A percentile compares a stretch with the other conserved stretches of the same genome.
Evolutionary conservation across 352 stramenopile species (phyloP).

Genomic region (Achlya hypogyna): DNA sequence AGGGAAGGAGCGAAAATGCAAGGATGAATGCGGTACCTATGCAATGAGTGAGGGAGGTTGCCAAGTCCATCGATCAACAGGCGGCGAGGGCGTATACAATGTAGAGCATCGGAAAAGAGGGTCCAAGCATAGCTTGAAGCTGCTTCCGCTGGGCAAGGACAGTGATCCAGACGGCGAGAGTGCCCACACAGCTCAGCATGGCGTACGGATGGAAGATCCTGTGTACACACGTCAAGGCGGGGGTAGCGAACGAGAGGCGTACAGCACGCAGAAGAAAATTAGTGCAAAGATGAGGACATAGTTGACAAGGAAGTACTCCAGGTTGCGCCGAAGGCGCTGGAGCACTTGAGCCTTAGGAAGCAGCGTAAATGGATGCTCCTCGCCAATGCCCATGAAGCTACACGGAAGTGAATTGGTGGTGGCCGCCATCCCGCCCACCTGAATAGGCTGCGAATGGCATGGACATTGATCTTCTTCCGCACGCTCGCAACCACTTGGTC

Average conservation of each 20-base stretch:
- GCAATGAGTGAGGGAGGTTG: background rate
- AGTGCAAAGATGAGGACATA: conserved; percentile 49
- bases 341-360: conserved; percentile 38
- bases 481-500: background rate
- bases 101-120: background rate
- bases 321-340: conserved; percentile 54
- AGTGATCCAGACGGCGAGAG: background rate
- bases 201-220: conserved; percentile 16
- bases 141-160: conserved; percentile 13
- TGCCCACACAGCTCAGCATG: conserved; percentile 4
- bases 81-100: conserved; percentile 7
- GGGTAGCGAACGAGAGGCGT: background rate
- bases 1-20: conserved; percentile 13
- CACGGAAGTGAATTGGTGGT: background rate
- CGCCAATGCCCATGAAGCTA: conserved; percentile 52
- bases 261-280: conserved; percentile 61
- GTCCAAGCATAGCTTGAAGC: conserved; percentile 2
- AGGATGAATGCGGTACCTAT: conserved; percentile 8
- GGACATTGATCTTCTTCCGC: conserved; percentile 16
- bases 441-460: conserved; percentile 18
- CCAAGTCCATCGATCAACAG: background rate
- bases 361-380: conserved; percentile 48
- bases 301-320: conserved; percentile 65
- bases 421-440: background rate
- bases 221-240: background rate